Evolutionary conservation across 78 protist species (phyloP).

Genomic region (Creolimax fragrantissima): DNA sequence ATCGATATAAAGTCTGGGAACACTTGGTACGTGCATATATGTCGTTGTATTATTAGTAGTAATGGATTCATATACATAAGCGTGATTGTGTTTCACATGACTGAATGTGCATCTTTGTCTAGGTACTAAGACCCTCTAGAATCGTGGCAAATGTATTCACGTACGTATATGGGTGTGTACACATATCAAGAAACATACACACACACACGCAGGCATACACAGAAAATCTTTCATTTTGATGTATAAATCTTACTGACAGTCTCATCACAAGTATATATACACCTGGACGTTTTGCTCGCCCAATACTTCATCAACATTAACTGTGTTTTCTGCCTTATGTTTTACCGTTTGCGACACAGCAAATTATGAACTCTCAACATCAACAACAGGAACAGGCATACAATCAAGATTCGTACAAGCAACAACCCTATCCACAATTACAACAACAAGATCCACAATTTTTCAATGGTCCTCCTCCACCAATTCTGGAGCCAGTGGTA

Average conservation of each 20-base stretch:
- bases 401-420: too few species aligned
- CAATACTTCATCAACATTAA: too few species aligned
- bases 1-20: background rate
- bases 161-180: background rate
- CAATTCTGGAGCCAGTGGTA: too few species aligned
- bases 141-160: background rate
- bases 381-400: too few species aligned
- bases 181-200: background rate
- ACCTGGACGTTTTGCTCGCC: background rate
- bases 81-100: background rate
- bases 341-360: too few species aligned
- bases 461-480: too few species aligned
- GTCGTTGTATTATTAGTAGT: background rate
- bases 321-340: too few species aligned
- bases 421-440: too few species aligned
- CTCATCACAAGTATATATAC: background rate
- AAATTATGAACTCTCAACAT: too few species aligned
- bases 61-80: background rate
- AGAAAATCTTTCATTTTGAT: background rate
- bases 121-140: background rate
- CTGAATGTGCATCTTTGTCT: too few species aligned
- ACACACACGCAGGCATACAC: background rate
- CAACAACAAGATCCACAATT: too few species aligned
- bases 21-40: background rate
- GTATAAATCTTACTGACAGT: background rate